phyloP scores from a whole-genome alignment of 1,139 yeast genomes.

The Suhomyces yuchorum region DNA sequence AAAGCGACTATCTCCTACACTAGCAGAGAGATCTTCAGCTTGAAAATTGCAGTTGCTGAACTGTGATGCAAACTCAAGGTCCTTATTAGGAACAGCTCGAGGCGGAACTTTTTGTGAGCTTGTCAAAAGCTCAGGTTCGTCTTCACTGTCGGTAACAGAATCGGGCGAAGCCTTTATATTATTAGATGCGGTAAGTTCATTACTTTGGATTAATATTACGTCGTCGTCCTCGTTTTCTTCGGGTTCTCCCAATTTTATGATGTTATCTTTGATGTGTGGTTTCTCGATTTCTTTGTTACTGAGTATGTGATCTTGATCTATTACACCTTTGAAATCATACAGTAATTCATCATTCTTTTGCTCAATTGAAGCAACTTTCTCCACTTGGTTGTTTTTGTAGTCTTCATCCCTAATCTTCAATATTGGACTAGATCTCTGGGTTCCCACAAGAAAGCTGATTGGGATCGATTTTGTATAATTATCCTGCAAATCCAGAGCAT shows the following conservation, averaged over 20 bases:
- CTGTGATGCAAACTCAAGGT: slow-evolving; percentile 5
- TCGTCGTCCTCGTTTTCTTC: slow-evolving; percentile 9
- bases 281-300: too few species aligned
- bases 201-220: slow-evolving; percentile 9
- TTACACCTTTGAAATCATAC: too few species aligned
- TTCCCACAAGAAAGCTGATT: slow-evolving; percentile 8
- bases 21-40: slow-evolving; percentile 14
- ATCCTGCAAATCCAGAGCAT: background rate
- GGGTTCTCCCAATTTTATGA: too few species aligned
- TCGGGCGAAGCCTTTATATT: slow-evolving; percentile 5
- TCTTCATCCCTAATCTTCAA: background rate
- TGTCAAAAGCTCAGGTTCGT: slow-evolving; percentile 16
- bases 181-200: background rate
- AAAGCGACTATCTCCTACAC: slow-evolving; percentile 3
- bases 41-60: slow-evolving; percentile 16
- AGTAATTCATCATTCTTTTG: too few species aligned
- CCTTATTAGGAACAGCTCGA: background rate
- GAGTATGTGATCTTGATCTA: too few species aligned
- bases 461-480: slow-evolving; percentile 3
- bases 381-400: too few species aligned
- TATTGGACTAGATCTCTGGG: slow-evolving; percentile 2
- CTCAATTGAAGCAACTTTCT: background rate
- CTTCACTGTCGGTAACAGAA: slow-evolving; percentile 20
- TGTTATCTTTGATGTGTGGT: too few species aligned
- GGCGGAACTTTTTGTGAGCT: slow-evolving; percentile 4